Evolutionary conservation across 192 early-diverging fungal genomes (phyloP).

Genomic region (Backusella parvicylindrica): DNA sequence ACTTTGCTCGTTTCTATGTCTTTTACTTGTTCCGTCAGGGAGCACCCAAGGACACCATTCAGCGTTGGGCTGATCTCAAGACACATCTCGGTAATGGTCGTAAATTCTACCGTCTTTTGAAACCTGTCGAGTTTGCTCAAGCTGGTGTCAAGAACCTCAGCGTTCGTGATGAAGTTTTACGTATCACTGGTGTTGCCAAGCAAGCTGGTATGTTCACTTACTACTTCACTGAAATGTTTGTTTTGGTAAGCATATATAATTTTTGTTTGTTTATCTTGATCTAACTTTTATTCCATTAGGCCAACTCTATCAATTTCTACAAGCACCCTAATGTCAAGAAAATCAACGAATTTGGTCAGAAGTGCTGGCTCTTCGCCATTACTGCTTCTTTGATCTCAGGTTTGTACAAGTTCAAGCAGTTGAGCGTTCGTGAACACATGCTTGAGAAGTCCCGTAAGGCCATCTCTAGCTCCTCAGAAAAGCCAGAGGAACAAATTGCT

Average conservation of each 20-base stretch:
- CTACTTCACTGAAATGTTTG: slow-evolving; percentile 58
- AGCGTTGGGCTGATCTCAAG: slow-evolving; percentile 59
- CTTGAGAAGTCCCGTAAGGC: slow-evolving; percentile 27
- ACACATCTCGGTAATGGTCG: slow-evolving; percentile 56
- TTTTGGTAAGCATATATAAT: slow-evolving; percentile 49
- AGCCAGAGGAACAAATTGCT: slow-evolving; percentile 23
- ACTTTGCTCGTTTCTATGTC: slow-evolving; percentile 77
- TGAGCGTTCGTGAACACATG: slow-evolving; percentile 42
- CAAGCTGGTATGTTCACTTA: slow-evolving; percentile 59
- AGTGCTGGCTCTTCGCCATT: slow-evolving; percentile 68
- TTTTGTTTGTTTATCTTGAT: background rate
- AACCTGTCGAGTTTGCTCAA: slow-evolving; percentile 65
- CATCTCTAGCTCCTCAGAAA: slow-evolving; percentile 19
- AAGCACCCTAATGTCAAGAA: slow-evolving; percentile 51
- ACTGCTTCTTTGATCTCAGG: slow-evolving; percentile 57
- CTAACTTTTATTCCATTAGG: background rate
- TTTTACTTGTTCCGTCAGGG: slow-evolving; percentile 59
- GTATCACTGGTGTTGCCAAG: slow-evolving; percentile 49
- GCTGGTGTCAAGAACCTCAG: slow-evolving; percentile 50
- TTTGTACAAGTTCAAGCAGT: slow-evolving; percentile 63
- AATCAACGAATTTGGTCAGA: slow-evolving; percentile 51
- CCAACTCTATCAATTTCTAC: slow-evolving; percentile 24
- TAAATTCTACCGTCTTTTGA: slow-evolving; percentile 70
- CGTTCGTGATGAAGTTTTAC: slow-evolving; percentile 58
- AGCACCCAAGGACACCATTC: slow-evolving; percentile 55